These are phyloP conservation scores for Mortierella sp. DNA, from an alignment of 371 early-diverging fungal species.

Conservation along the genomic window DNA sequence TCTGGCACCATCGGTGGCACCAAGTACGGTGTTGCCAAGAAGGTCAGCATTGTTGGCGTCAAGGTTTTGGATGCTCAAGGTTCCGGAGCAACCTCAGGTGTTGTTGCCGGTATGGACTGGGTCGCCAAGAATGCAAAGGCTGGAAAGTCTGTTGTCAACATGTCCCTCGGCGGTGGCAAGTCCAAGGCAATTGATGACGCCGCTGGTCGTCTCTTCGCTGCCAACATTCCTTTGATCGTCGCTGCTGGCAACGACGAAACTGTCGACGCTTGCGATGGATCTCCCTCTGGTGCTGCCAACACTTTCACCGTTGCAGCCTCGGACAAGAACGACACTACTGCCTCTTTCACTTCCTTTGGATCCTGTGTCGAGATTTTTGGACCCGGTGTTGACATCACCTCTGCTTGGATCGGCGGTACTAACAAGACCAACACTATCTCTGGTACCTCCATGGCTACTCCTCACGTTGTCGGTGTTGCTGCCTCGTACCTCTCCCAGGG, in stretches of 20 bases:
- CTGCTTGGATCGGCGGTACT: constrained; percentile 43
- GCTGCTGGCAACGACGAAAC: constrained; percentile 68
- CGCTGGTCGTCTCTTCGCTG: constrained; percentile 67
- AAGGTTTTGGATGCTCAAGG: constrained; percentile 84
- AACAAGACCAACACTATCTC: constrained; percentile 51
- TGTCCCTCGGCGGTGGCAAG: constrained; percentile 66
- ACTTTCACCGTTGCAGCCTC: constrained; percentile 92
- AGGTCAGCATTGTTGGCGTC: constrained; percentile 83
- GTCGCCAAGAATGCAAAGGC: no score
- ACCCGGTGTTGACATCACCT: constrained; percentile 57
- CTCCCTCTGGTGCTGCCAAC: constrained; percentile 83
- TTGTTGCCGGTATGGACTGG: constrained; percentile 56
- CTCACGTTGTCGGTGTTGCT: constrained; percentile 57
- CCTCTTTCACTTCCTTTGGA: constrained; percentile 74
- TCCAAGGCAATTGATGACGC: constrained; percentile 81
- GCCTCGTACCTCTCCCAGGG: constrained; percentile 57
- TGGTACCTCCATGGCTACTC: constrained; percentile 76
- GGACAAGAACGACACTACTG: constrained; percentile 74
- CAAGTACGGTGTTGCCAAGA: constrained; percentile 90
- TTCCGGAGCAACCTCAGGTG: constrained; percentile 74
- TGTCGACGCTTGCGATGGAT: constrained; percentile 83
- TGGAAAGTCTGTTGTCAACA: no score
- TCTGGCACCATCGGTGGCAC: constrained; percentile 66
- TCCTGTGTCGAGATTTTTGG: constrained; percentile 59
- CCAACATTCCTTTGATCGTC: constrained; percentile 52